Evolutionary conservation across 805 yeast species (phyloP).

Genomic region (Saccharomycopsis sp.): DNA sequence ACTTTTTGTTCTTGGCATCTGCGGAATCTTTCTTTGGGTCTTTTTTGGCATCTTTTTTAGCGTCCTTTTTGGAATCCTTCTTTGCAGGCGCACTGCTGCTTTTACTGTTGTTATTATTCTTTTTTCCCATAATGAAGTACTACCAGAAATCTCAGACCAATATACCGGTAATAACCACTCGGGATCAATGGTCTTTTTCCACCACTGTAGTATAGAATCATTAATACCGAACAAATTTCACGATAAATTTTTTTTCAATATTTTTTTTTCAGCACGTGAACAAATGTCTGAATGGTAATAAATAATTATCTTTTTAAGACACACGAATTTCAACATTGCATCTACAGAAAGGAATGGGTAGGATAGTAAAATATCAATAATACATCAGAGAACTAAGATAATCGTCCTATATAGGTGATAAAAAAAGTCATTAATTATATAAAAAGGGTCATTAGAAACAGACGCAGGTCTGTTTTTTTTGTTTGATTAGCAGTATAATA

Average conservation of each 20-base stretch:
- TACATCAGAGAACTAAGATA: neutral
- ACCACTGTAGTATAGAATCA: too few relatives aligned
- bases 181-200: too few relatives aligned
- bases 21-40: neutral
- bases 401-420: neutral
- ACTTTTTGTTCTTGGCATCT: conserved; percentile 11
- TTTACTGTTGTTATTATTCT: conserved; percentile 9
- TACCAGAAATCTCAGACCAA: too few relatives aligned
- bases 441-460: neutral
- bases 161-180: too few relatives aligned
- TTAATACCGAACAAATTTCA: neutral
- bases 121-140: conserved; percentile 11
- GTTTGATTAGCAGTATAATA: neutral
- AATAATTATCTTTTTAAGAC: too few relatives aligned
- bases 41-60: conserved; percentile 1
- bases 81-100: conserved; percentile 4
- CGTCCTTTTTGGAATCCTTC: conserved; percentile 20
- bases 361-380: too few relatives aligned
- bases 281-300: neutral
- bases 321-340: too few relatives aligned
- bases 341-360: too few relatives aligned
- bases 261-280: neutral
- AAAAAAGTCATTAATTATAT: neutral
- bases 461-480: neutral
- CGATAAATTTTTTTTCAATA: neutral